phyloP scores from a whole-genome alignment of 768 basidiomycete species.

The Daedaleopsis nitida region DNA sequence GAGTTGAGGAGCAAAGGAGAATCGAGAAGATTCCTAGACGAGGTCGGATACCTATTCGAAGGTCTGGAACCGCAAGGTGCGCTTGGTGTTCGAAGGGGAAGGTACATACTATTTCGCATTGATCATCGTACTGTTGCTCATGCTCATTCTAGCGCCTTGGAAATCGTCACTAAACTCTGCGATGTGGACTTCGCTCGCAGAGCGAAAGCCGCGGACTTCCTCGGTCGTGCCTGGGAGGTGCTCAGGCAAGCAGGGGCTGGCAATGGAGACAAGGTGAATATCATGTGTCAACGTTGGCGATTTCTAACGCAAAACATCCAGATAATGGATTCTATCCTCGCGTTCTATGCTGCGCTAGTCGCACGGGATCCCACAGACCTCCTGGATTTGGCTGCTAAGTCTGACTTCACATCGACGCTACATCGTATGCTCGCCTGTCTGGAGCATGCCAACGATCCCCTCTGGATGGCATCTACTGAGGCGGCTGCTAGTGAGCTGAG shows the following conservation, averaged over 20 bases:
- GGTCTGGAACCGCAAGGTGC: slow-evolving; percentile 60
- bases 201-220: slow-evolving; percentile 77
- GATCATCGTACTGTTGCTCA: slow-evolving; percentile 1
- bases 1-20: slow-evolving; percentile 83
- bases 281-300: background rate
- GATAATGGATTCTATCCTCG: slow-evolving; percentile 66
- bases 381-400: slow-evolving; percentile 49
- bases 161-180: slow-evolving; percentile 74
- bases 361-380: slow-evolving; percentile 60
- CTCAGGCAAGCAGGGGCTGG: slow-evolving; percentile 62
- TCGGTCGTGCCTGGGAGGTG: slow-evolving; percentile 67
- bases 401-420: slow-evolving; percentile 32
- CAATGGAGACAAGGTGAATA: slow-evolving; percentile 57
- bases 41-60: slow-evolving; percentile 84
- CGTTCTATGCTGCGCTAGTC: slow-evolving; percentile 63
- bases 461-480: slow-evolving; percentile 43
- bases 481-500: slow-evolving; percentile 48
- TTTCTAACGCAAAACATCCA: slow-evolving; percentile 24
- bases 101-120: slow-evolving; percentile 40
- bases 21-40: slow-evolving; percentile 76
- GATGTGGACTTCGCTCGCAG: slow-evolving; percentile 76
- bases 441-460: slow-evolving; percentile 45
- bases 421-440: slow-evolving; percentile 26
- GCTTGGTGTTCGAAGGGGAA: slow-evolving; percentile 63
- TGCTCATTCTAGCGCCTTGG: slow-evolving; percentile 58